Conservation (phyloP, 345 rosid species). For the Physaria fendleri region DNA sequence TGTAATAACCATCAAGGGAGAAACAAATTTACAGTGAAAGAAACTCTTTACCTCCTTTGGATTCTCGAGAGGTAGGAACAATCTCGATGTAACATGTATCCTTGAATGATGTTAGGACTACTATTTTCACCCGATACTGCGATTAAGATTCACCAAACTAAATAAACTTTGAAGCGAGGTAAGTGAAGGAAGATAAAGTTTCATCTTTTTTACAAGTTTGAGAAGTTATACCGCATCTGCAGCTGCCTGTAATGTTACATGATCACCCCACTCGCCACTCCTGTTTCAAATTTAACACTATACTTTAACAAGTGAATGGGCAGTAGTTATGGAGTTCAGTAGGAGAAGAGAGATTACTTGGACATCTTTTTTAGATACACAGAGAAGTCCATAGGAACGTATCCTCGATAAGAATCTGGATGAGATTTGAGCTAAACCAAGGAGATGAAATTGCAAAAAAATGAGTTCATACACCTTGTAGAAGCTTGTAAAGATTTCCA, state of each 20-base stretch:
- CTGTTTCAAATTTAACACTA: constrained; percentile 31
- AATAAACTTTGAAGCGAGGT: neutral
- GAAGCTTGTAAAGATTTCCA: neutral
- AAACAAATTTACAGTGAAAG: neutral
- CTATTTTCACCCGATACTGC: constrained; percentile 72
- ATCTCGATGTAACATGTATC: constrained; percentile 87
- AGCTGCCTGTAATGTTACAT: constrained; percentile 66
- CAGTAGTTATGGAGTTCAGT: neutral
- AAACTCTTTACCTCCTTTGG: constrained; percentile 51
- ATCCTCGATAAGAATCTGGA: constrained; percentile 61
- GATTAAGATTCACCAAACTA: neutral
- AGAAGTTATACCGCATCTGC: constrained; percentile 51
- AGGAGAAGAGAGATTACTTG: constrained; percentile 30
- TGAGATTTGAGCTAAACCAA: constrained; percentile 52
- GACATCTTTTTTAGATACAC: constrained; percentile 72
- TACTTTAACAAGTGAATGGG: neutral
- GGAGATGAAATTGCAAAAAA: neutral
- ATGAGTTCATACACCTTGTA: neutral
- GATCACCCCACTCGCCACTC: constrained; percentile 49
- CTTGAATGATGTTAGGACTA: constrained; percentile 81
- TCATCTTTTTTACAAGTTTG: neutral
- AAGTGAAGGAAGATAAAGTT: neutral
- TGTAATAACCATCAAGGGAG: neutral
- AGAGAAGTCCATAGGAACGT: constrained; percentile 75
- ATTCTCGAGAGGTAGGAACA: constrained; percentile 55